A percentile compares a stretch with the other conserved stretches of the same genome.
These are phyloP conservation scores for Exophiala oligosperma DNA, from an alignment of 2,329 filamentous ascomycete genomes.

Conservation along the genomic window DNA sequence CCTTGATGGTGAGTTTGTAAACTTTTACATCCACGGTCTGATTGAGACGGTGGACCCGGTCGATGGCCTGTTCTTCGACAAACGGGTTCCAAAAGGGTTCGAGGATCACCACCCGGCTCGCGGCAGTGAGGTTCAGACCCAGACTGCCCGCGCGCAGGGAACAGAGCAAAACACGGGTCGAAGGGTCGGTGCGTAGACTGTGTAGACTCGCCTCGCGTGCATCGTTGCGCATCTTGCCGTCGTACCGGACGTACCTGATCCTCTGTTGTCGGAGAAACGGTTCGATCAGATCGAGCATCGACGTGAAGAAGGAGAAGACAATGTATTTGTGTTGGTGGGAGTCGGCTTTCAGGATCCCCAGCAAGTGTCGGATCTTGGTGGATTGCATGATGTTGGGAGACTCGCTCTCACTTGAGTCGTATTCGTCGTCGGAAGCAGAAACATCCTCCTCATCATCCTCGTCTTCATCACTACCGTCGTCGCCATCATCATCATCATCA, in stretches of 20 bases:
- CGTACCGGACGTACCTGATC: constrained; percentile 84
- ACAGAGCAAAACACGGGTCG: constrained; percentile 82
- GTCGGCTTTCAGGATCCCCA: constrained; percentile 78
- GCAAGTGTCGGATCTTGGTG: constrained; percentile 86
- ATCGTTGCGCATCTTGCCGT: constrained; percentile 93
- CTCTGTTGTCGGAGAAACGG: constrained; percentile 77
- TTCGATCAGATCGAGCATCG: constrained; percentile 94
- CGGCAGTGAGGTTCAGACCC: constrained; percentile 91
- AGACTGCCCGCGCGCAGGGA: constrained; percentile 91
- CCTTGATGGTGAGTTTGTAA: constrained; percentile 85
- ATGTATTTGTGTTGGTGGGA: constrained; percentile 88
- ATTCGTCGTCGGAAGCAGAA: no score
- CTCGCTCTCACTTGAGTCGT: constrained; percentile 38
- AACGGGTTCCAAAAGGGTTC: constrained; percentile 99
- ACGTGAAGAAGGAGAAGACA: constrained; percentile 97
- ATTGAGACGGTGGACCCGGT: constrained; percentile 96
- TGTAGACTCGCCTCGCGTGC: constrained; percentile 82
- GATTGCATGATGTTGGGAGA: constrained; percentile 61
- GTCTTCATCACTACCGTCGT: constrained; percentile 43
- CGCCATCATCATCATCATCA: constrained; percentile 48
- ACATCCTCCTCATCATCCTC: no score
- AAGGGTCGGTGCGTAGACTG: constrained; percentile 70
- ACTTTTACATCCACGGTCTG: constrained; percentile 93
- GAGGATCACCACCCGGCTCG: constrained; percentile 87
- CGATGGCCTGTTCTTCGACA: constrained; percentile 97